Percentiles rank a stretch among this genome's conserved stretches.
Evolutionary conservation across 371 early-diverging fungal species (phyloP).

Genomic region (Mortierella sp.): DNA sequence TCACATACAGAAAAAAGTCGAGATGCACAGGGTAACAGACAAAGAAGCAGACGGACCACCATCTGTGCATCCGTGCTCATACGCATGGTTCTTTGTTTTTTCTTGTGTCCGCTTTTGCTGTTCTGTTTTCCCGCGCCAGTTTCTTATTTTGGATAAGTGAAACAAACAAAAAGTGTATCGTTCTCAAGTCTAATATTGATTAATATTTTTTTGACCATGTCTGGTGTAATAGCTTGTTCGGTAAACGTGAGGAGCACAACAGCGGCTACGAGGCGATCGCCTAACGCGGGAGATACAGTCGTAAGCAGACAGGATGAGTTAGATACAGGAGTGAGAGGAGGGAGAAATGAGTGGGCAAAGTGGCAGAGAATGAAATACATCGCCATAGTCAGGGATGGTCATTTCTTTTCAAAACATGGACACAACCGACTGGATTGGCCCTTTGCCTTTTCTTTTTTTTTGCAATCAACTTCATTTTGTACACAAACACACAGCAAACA

Average conservation of each 20-base stretch:
- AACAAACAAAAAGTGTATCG: no score
- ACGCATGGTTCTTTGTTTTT: neutral
- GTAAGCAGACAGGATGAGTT: no score
- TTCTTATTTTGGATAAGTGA: slow-evolving; percentile 6
- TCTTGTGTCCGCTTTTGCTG: no score
- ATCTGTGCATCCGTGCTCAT: neutral
- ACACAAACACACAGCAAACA: neutral
- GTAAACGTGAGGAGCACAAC: slow-evolving; percentile 63
- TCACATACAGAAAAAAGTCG: neutral
- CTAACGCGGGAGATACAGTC: slow-evolving; percentile 16
- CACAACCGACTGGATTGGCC: neutral
- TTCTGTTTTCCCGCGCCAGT: neutral
- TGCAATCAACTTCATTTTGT: neutral
- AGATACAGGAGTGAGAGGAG: neutral
- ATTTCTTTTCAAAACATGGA: neutral
- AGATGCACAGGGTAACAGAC: neutral
- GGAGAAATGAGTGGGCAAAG: neutral
- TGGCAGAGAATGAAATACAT: neutral
- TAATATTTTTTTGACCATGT: neutral
- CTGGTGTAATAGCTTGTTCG: slow-evolving; percentile 61
- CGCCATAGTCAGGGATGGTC: neutral
- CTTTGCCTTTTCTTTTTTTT: neutral
- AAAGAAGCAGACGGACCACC: neutral
- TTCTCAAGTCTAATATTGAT: no score
- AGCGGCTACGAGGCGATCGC: slow-evolving; percentile 62